Evolutionary conservation across 352 stramenopile species (phyloP), one percentile per base, ranked within the genome.

Genomic region (Phytophthora ohioensis): DNA sequence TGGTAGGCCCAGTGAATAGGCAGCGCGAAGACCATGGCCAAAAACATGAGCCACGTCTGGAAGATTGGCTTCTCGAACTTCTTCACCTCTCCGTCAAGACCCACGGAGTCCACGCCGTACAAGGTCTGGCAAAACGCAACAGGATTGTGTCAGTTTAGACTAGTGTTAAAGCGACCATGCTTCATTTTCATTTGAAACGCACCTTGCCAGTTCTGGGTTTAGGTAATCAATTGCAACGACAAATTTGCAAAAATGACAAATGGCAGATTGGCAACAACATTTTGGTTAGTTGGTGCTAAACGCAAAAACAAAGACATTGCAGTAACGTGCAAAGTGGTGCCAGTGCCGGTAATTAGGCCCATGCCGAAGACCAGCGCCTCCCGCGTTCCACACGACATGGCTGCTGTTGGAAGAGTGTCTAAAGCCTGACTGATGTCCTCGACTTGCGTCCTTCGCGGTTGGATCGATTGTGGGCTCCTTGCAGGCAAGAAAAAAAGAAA

Each of bases 21-120:
- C 13, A 99, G 75, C 17, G 92, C 94, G 67, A 97, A 98, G 30
- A 95, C 68, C 96, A 99, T 98, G 41, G 95, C 94, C 7, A 98
- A 76, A 78, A 98, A 99, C 95, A 98, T 99, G 67, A 97, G 91
- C 84, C 97, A 98, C 13, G 96, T 98, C 80, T 98, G 93, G 81
- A 98, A 98, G 49, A 98, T 90, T 46, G 96, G 94, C 68, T 98
- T 98, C 48, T 96, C 82, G 72, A 99, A 99, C 46, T 91, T 87
- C 78, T 98, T 96, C 12, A 93, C 70, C 53, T 95, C 76, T 15
- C 92, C 94, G 30, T 93, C 82, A 9, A 97, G 84, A 4, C 94
- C 95, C 31, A 96, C 81, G 10, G 88, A 92, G 57, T 97, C 85
- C 32, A 98, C 85, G 32, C 85, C 85, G 67, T 98, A 98, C 80